These are phyloP conservation scores for Neocallimastix lanati DNA, from an alignment of 192 early-diverging fungal genomes.

Conservation along the genomic window DNA sequence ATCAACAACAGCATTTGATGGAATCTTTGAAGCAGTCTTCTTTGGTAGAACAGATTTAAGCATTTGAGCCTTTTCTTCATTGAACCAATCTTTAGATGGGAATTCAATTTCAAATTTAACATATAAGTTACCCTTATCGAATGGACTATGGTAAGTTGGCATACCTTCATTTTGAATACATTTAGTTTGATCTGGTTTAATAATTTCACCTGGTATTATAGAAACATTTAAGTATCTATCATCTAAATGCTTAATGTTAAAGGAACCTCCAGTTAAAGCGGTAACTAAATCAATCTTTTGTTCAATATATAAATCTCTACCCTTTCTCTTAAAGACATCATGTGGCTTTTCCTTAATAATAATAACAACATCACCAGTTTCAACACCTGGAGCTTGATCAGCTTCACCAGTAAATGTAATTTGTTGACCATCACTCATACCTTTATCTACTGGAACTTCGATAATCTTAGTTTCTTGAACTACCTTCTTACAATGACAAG, in stretches of 20 bases:
- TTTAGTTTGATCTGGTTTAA: slow-evolving; percentile 78
- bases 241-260: slow-evolving; percentile 82
- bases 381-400: slow-evolving; percentile 79
- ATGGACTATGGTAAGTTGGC: slow-evolving; percentile 61
- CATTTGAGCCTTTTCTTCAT: slow-evolving; percentile 41
- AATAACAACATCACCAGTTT: slow-evolving; percentile 96
- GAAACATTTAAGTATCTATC: slow-evolving; percentile 71
- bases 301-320: slow-evolving; percentile 78
- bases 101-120: slow-evolving; percentile 86
- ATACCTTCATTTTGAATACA: slow-evolving; percentile 80
- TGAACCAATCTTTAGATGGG: slow-evolving; percentile 65
- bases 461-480: slow-evolving; percentile 76
- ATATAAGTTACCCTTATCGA: slow-evolving; percentile 79
- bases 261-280: slow-evolving; percentile 84
- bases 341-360: slow-evolving; percentile 90
- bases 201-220: slow-evolving; percentile 83
- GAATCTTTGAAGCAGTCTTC: slow-evolving; percentile 16
- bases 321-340: slow-evolving; percentile 74
- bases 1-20: slow-evolving; percentile 46
- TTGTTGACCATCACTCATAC: slow-evolving; percentile 93
- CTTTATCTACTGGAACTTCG: slow-evolving; percentile 94
- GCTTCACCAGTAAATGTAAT: slow-evolving; percentile 89
- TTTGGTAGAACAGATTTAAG: slow-evolving; percentile 72
- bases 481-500: slow-evolving; percentile 79
- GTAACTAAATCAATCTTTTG: slow-evolving; percentile 87